A percentile compares a stretch with the other conserved stretches of the same genome.
Evolutionary conservation across 306 rosid genomes (phyloP).

Genomic region (Myrica gale): DNA sequence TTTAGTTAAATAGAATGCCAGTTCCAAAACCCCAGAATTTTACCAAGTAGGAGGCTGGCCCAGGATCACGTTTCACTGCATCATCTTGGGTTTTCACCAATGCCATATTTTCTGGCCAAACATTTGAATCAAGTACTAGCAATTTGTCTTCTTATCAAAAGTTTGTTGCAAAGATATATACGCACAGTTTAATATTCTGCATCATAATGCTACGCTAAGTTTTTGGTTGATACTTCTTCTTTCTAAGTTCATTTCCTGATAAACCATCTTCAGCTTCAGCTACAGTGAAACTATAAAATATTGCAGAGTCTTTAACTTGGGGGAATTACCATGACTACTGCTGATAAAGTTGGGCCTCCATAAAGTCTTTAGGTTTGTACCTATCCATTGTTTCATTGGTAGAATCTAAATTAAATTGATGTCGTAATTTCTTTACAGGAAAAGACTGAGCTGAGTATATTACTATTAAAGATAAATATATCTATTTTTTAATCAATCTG

Average conservation of each 20-base stretch:
- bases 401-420: background rate
- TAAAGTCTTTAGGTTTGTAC: slow-evolving; percentile 46
- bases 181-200: background rate
- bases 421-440: background rate
- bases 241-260: background rate
- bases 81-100: no score
- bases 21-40: no score
- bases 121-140: background rate
- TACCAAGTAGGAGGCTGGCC: no score
- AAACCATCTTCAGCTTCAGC: background rate
- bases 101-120: no score
- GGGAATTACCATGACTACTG: slow-evolving; percentile 35
- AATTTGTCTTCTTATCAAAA: background rate
- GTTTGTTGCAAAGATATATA: background rate
- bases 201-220: background rate
- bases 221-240: background rate
- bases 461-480: background rate
- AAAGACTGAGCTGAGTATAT: background rate
- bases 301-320: background rate
- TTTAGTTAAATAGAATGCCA: no score
- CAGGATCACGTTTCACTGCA: no score
- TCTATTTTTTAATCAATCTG: background rate
- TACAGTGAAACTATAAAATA: background rate
- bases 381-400: background rate
- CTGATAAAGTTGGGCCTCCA: slow-evolving; percentile 28